Conservation (phyloP, 2,329 filamentous ascomycete genomes). For the Monilinia fructigena region DNA sequence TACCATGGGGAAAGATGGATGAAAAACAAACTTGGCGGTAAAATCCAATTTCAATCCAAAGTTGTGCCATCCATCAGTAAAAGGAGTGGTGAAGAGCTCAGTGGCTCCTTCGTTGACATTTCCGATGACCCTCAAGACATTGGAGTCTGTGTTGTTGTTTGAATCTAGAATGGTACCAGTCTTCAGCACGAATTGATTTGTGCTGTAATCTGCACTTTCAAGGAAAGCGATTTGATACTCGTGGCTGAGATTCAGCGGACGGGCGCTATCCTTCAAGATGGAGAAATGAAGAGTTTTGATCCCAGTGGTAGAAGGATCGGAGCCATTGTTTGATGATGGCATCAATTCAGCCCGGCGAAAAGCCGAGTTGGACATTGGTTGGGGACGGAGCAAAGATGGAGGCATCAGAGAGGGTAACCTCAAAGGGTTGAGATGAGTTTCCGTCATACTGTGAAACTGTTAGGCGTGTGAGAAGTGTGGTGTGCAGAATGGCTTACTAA, state of each 20-base stretch:
- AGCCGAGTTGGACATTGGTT: constrained; percentile 54
- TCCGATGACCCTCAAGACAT: constrained; percentile 11
- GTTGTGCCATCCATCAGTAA: constrained; percentile 59
- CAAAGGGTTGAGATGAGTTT: constrained; percentile 16
- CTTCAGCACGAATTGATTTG: constrained; percentile 56
- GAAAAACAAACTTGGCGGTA: constrained; percentile 48
- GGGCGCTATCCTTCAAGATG: constrained; percentile 51
- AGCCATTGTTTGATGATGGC: constrained; percentile 46
- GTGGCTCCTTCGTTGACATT: constrained; percentile 49
- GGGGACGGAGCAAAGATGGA: constrained; percentile 57
- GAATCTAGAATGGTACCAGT: constrained; percentile 51
- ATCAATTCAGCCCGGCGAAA: constrained; percentile 61
- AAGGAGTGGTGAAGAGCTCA: constrained; percentile 51
- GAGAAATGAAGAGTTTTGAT: constrained; percentile 63
- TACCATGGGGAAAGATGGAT: background rate
- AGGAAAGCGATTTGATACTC: constrained; percentile 36
- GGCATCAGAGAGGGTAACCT: constrained; percentile 44
- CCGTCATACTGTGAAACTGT: constrained; percentile 28
- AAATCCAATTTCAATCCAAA: constrained; percentile 61
- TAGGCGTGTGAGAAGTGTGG: constrained; percentile 12
- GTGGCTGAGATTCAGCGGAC: constrained; percentile 57
- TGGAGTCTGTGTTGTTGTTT: constrained; percentile 5
- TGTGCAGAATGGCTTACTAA: constrained; percentile 38
- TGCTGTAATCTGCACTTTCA: constrained; percentile 48
- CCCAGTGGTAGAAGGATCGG: constrained; percentile 52